phyloP scores from a whole-genome alignment of 495 filamentous ascomycete species.

The Penicillium angulare region DNA sequence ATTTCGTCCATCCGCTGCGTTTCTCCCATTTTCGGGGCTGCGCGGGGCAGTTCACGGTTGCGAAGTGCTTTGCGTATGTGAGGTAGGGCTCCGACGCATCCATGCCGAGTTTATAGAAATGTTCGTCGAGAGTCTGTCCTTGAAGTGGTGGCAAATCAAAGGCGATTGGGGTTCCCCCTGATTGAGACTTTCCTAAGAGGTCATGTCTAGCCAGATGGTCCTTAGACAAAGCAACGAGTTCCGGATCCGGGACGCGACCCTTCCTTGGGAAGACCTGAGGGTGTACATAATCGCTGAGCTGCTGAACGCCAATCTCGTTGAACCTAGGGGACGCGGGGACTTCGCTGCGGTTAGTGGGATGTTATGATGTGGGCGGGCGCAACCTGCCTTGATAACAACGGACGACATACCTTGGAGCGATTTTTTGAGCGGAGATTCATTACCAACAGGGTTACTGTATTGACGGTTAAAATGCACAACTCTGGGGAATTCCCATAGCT shows the following conservation, averaged over 20 bases:
- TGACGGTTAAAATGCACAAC: conserved; percentile 12
- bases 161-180: conserved; percentile 67
- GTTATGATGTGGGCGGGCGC: not conserved
- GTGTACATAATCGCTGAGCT: conserved; percentile 78
- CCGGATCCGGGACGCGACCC: conserved; percentile 55
- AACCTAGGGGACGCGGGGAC: conserved; percentile 64
- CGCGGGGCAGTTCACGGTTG: conserved; percentile 60
- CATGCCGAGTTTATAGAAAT: conserved; percentile 88
- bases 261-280: conserved; percentile 75
- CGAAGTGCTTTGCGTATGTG: conserved; percentile 68
- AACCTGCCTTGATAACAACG: not conserved
- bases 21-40: conserved; percentile 78
- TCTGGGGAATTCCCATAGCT: conserved; percentile 12
- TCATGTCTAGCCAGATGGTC: conserved; percentile 85
- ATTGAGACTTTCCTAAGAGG: conserved; percentile 85
- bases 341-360: conserved; percentile 28
- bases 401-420: conserved; percentile 39
- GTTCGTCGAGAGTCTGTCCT: conserved; percentile 83
- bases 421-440: conserved; percentile 4
- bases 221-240: conserved; percentile 74
- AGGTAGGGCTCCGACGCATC: conserved; percentile 90
- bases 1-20: conserved; percentile 92
- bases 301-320: conserved; percentile 94
- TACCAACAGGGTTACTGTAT: conserved; percentile 28
- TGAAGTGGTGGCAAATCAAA: conserved; percentile 83